A percentile compares a stretch with the other conserved stretches of the same genome.
phyloP scores from a whole-genome alignment of 345 rosid genomes.

The Gossypium turneri region DNA sequence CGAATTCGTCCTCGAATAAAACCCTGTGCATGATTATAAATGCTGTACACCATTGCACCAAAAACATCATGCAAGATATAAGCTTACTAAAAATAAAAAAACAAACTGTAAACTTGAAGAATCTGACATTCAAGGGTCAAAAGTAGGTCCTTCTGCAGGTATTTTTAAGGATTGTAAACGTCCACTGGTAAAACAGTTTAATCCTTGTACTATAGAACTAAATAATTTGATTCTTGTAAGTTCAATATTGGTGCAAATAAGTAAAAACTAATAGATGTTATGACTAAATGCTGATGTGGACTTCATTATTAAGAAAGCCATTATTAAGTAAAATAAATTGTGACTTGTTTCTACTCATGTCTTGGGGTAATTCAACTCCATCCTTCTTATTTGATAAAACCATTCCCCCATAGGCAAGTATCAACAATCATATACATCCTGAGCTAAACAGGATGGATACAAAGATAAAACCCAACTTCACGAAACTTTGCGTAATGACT shows the following conservation, averaged over 20 bases:
- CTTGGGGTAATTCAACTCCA: not conserved
- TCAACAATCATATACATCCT: no score
- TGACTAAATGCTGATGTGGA: no score
- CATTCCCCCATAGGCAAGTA: no score
- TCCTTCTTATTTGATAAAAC: not conserved
- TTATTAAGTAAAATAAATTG: not conserved
- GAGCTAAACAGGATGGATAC: not conserved
- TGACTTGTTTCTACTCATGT: not conserved
- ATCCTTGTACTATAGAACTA: not conserved
- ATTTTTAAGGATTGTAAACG: not conserved
- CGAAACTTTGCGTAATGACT: not conserved
- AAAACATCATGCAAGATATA: slow-evolving; percentile 2
- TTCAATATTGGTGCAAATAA: no score
- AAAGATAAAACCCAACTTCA: not conserved
- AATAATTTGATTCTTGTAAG: no score
- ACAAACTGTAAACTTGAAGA: not conserved
- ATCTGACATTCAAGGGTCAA: not conserved
- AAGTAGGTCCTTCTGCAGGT: not conserved
- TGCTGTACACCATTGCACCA: slow-evolving; percentile 33
- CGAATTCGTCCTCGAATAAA: slow-evolving; percentile 32
- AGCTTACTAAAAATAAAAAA: not conserved
- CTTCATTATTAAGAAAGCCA: no score
- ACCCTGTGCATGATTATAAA: slow-evolving; percentile 47
- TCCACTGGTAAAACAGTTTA: not conserved
- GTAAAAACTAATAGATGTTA: no score